Evolutionary conservation across 352 stramenopile species (phyloP).

Genomic region (Pythium coloratum): DNA sequence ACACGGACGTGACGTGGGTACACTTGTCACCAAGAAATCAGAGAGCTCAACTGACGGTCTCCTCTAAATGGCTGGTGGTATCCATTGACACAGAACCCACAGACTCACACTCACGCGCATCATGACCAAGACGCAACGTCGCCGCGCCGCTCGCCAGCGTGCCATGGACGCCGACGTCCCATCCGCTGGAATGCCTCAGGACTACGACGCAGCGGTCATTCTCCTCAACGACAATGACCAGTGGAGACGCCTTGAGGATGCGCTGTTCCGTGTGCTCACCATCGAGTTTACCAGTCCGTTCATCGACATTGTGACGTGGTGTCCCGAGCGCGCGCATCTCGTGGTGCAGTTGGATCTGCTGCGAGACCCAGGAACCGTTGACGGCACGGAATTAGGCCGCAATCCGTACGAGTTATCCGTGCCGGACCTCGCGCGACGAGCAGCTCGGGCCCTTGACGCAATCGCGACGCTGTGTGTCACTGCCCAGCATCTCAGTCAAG

Average conservation of each 20-base stretch:
- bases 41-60: too few species aligned
- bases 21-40: too few species aligned
- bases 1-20: too few species aligned
- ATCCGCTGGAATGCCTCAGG: neutral
- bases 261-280: neutral
- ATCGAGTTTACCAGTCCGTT: conserved; percentile 1
- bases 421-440: neutral
- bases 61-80: too few species aligned
- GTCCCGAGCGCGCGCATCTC: conserved; percentile 1
- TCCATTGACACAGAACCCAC: too few species aligned
- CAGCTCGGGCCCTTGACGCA: neutral
- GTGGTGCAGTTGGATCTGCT: neutral
- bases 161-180: neutral
- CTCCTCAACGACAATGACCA: neutral
- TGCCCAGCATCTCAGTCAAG: neutral
- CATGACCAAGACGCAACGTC: conserved; percentile 4
- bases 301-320: neutral
- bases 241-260: neutral
- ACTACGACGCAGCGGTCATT: neutral
- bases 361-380: neutral
- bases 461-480: neutral
- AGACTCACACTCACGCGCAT: neutral
- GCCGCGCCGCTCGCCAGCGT: neutral
- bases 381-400: neutral
- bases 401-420: neutral